Conservation (phyloP, 108 stramenopile species). For the Pseudonitzschia multiseries region DNA sequence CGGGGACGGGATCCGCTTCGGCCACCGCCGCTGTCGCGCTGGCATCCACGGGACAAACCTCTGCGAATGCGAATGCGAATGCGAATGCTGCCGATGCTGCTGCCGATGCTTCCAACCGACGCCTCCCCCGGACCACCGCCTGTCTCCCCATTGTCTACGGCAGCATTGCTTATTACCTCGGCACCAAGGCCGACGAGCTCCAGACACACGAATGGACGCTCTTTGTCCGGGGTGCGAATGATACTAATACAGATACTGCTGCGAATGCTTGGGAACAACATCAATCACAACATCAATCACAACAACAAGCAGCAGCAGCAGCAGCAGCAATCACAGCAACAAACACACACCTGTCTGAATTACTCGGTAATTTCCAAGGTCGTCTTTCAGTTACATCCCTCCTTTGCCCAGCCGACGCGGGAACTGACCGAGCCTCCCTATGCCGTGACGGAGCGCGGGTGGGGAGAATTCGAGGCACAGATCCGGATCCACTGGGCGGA, state of each 20-base stretch:
- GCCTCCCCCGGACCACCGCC: constrained; percentile 63
- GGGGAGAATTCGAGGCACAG: constrained; percentile 98
- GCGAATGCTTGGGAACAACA: background rate
- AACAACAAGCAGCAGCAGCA: constrained; percentile 43
- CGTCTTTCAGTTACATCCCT: constrained; percentile 95
- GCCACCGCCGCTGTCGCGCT: too few species aligned
- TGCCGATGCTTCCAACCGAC: background rate
- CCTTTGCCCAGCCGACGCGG: constrained; percentile 85
- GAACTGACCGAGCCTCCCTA: constrained; percentile 84
- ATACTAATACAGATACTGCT: background rate
- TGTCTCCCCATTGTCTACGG: constrained; percentile 93
- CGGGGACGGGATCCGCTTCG: too few species aligned
- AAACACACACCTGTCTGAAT: background rate
- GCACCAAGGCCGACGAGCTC: constrained; percentile 81
- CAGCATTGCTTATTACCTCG: constrained; percentile 89
- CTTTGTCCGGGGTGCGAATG: constrained; percentile 64
- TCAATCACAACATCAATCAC: background rate
- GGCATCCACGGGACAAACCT: too few species aligned
- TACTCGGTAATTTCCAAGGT: constrained; percentile 77
- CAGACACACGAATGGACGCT: constrained; percentile 91
- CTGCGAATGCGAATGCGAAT: too few species aligned
- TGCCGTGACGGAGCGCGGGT: constrained; percentile 94
- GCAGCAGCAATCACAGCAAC: constrained; percentile 53
- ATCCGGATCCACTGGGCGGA: constrained; percentile 92
- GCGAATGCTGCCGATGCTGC: too few species aligned